A percentile compares a stretch with the other conserved stretches of the same genome.
Conservation (phyloP, 2,329 filamentous ascomycete genomes). For the Cryphonectria naterciae region DNA sequence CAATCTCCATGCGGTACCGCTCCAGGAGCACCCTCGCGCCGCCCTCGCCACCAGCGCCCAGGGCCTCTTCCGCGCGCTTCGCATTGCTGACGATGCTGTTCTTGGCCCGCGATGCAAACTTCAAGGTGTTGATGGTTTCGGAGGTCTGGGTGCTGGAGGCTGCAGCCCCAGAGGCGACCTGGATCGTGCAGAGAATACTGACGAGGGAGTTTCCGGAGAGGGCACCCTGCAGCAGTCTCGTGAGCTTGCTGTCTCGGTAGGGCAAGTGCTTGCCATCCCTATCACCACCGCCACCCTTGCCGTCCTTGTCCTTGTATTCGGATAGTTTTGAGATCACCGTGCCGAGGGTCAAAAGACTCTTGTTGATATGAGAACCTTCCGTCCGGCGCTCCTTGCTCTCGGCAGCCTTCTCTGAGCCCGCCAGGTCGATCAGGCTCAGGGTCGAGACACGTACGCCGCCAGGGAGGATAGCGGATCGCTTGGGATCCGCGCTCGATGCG, state of each 20-base stretch:
- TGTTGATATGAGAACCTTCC: slow-evolving; percentile 98
- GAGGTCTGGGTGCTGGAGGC: slow-evolving; percentile 76
- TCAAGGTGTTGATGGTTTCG: slow-evolving; percentile 94
- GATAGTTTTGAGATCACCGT: slow-evolving; percentile 95
- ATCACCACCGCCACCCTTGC: slow-evolving; percentile 62
- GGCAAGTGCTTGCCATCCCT: slow-evolving; percentile 92
- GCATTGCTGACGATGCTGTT: slow-evolving; percentile 98
- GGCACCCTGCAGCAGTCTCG: slow-evolving; percentile 86
- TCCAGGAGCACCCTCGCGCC: slow-evolving; percentile 87
- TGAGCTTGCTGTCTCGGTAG: slow-evolving; percentile 97
- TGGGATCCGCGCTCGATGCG: slow-evolving; percentile 53
- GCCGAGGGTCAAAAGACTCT: slow-evolving; percentile 90
- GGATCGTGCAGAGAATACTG: slow-evolving; percentile 96
- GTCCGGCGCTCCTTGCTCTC: slow-evolving; percentile 92
- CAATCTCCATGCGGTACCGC: slow-evolving; percentile 91
- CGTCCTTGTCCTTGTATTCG: slow-evolving; percentile 75
- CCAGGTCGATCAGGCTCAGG: slow-evolving; percentile 91
- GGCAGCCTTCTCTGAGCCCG: slow-evolving; percentile 93
- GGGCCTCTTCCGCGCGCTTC: slow-evolving; percentile 89
- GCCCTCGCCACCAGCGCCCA: slow-evolving; percentile 79
- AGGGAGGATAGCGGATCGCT: slow-evolving; percentile 72
- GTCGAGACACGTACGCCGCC: slow-evolving; percentile 96
- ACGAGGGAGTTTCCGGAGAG: slow-evolving; percentile 92
- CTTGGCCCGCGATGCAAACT: slow-evolving; percentile 94
- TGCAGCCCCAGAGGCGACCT: slow-evolving; percentile 74